These are phyloP conservation scores for Cetradonia linearis DNA, from an alignment of 495 filamentous ascomycete species.

Conservation along the genomic window DNA sequence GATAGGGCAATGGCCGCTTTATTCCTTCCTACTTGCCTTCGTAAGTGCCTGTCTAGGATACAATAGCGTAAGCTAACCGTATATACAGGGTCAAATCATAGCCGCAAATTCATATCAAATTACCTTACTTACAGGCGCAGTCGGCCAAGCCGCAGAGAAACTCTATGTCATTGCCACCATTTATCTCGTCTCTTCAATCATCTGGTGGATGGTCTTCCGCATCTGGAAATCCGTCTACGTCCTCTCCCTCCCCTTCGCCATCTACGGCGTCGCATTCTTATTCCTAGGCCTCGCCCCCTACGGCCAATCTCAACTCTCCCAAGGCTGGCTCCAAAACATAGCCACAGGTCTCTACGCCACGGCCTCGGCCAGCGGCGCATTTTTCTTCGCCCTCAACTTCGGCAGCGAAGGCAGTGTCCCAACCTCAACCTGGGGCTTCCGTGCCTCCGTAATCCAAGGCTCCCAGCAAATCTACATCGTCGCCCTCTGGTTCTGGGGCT, in stretches of 20 bases:
- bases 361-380: slow-evolving; percentile 48
- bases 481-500: slow-evolving; percentile 59
- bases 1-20: slow-evolving; percentile 58
- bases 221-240: slow-evolving; percentile 46
- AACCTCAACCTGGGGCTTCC: slow-evolving; percentile 53
- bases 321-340: slow-evolving; percentile 45
- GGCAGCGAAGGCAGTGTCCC: slow-evolving; percentile 53
- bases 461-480: slow-evolving; percentile 54
- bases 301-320: slow-evolving; percentile 26
- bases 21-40: slow-evolving; percentile 58
- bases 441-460: slow-evolving; percentile 53
- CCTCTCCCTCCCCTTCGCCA: slow-evolving; percentile 45
- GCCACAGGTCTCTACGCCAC: slow-evolving; percentile 51
- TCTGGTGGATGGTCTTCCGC: slow-evolving; percentile 55
- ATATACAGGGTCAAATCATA: slow-evolving; percentile 46
- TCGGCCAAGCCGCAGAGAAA: slow-evolving; percentile 49
- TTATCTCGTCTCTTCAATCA: slow-evolving; percentile 49
- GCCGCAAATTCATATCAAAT: slow-evolving; percentile 61
- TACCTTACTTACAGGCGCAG: slow-evolving; percentile 51
- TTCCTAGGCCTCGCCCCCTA: slow-evolving; percentile 46
- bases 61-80: background rate
- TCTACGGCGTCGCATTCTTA: slow-evolving; percentile 54
- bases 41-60: slow-evolving; percentile 19
- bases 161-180: slow-evolving; percentile 54
- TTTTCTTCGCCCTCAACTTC: slow-evolving; percentile 60